Conservation (phyloP, 106 monocot genomes). For the Gastrodia elata region DNA sequence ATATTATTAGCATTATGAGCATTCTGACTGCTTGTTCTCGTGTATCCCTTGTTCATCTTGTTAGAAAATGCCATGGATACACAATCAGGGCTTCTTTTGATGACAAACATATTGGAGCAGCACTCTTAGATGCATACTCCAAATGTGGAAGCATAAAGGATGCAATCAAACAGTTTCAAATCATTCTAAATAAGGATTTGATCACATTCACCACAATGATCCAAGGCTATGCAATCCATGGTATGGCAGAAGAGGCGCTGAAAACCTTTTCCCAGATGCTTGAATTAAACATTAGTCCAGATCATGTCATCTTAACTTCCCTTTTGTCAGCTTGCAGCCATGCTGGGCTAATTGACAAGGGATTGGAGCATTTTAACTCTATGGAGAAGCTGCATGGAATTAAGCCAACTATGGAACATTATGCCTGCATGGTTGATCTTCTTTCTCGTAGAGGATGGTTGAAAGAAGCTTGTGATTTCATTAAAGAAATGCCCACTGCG, state of each 20-base stretch:
- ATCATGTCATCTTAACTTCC: conserved; percentile 47
- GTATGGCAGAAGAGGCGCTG: conserved; percentile 47
- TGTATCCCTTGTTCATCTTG: conserved; percentile 25
- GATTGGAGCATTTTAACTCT: conserved; percentile 40
- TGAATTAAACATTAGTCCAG: conserved; percentile 34
- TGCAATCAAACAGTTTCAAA: conserved; percentile 29
- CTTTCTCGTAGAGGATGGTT: conserved; percentile 46
- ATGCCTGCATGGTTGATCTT: conserved; percentile 58
- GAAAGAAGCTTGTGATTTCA: conserved; percentile 46
- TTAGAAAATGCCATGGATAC: conserved; percentile 57
- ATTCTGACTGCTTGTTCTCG: conserved; percentile 38
- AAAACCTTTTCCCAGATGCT: conserved; percentile 38
- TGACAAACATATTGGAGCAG: conserved; percentile 37
- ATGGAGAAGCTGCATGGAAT: conserved; percentile 25
- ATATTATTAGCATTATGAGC: conserved; percentile 37
- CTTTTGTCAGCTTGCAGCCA: conserved; percentile 73
- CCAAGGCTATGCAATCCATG: conserved; percentile 46
- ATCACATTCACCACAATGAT: conserved; percentile 52
- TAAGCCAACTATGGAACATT: conserved; percentile 53
- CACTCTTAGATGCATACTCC: conserved; percentile 51
- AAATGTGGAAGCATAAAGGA: conserved; percentile 54
- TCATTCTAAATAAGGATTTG: conserved; percentile 30
- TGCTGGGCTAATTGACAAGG: conserved; percentile 46
- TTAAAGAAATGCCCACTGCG: conserved; percentile 38
- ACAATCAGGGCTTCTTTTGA: conserved; percentile 22